Evolutionary conservation across 2,329 filamentous ascomycete genomes (phyloP), one percentile per base, ranked within the genome.

Genomic region (Fonsecaea nubica): DNA sequence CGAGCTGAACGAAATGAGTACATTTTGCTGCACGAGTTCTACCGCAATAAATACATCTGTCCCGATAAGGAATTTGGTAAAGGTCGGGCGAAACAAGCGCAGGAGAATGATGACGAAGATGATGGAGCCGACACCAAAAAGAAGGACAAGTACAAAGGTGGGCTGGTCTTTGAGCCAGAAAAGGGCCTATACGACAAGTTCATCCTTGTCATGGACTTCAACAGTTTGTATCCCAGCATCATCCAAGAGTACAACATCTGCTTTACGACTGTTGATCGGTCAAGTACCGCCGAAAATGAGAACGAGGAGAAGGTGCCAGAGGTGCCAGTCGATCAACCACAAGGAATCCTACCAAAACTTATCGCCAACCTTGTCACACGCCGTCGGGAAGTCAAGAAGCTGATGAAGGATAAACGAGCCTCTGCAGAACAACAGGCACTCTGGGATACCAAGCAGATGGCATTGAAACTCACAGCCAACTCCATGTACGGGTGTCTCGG

Each of bases 241-340:
- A 99, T 99, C 68, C 96, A 99, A 76, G 96, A 99, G 84, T 99
- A 89, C 82, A 99, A 99, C 80, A 99, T 99, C 73, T 99, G 96
- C 83, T 99, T 99, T 80, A 99, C 95, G 1, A 99, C 96, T 0
- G 93, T 99, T 6, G 92, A 98, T 68, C 86, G 95, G 73, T 84
- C 86, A 48, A 83, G 86, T 67, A 81, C 90, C 73, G 68, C 74
- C 55, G 75, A 89, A 80, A 86, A 87, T 38, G 89, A 93, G 50
- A 91, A 95, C 58, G 92, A 97, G 61, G 93, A 98, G 63, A 88
- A 87, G 63, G 92, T 98, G 1, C 95, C 95, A 0, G 92, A 96
- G 68, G 90, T 97, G 1, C 81, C 81, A 3, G 77, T 81, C 42
- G 87, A 91, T 62, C 88, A 94, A 76, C 87, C 90, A 0, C 90